Evolutionary conservation across 2,329 filamentous ascomycete genomes (phyloP).

Genomic region (Fusarium sp.): DNA sequence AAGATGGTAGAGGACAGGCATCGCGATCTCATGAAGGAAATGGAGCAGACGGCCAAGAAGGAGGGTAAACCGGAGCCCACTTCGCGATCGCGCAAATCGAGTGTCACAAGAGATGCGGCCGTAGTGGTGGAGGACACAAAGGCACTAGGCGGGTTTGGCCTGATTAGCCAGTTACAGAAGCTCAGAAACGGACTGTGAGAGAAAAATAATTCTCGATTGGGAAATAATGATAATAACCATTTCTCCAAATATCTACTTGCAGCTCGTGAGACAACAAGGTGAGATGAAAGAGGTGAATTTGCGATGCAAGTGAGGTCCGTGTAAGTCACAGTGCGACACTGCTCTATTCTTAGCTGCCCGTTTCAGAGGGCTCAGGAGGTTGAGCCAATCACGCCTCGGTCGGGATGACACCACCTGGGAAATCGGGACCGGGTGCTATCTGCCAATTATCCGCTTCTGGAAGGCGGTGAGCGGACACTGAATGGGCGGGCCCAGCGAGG

Average conservation of each 20-base stretch:
- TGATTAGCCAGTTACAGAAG: slow-evolving; percentile 73
- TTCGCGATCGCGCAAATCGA: slow-evolving; percentile 52
- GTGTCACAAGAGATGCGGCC: slow-evolving; percentile 43
- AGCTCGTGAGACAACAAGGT: neutral
- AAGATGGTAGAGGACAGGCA: slow-evolving; percentile 85
- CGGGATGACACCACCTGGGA: slow-evolving; percentile 2
- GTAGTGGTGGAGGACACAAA: slow-evolving; percentile 55
- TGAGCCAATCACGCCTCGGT: slow-evolving; percentile 26
- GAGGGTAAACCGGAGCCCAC: slow-evolving; percentile 48
- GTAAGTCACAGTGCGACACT: slow-evolving; percentile 10
- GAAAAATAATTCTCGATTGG: neutral
- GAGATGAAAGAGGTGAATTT: neutral
- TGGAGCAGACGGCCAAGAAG: slow-evolving; percentile 57
- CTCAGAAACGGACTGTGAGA: slow-evolving; percentile 64
- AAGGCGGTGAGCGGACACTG: slow-evolving; percentile 39
- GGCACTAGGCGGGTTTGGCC: slow-evolving; percentile 65
- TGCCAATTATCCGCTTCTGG: slow-evolving; percentile 23
- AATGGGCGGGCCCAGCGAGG: slow-evolving; percentile 21
- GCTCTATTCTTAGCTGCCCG: slow-evolving; percentile 1
- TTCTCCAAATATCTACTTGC: neutral
- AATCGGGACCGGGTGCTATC: slow-evolving; percentile 33
- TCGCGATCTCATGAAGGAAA: slow-evolving; percentile 63
- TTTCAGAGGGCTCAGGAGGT: neutral
- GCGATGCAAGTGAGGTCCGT: neutral
- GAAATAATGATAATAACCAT: neutral